Evolutionary conservation across 1,139 yeast species (phyloP).

Genomic region (Saccharomyces pastorianus): DNA sequence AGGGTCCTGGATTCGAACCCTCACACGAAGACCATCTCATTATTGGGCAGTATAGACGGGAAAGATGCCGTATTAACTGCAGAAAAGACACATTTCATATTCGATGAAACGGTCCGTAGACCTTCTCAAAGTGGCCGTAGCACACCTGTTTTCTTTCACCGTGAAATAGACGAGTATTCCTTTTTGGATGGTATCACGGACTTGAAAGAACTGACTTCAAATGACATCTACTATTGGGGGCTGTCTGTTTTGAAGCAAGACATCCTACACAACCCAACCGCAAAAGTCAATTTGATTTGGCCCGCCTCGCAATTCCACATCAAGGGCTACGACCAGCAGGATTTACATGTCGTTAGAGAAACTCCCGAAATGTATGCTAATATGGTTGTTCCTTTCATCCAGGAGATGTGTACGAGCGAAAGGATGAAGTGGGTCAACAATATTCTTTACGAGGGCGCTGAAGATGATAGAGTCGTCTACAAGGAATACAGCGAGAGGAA

Average conservation of each 20-base stretch:
- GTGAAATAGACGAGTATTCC: constrained; percentile 19
- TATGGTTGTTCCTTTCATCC: constrained; percentile 67
- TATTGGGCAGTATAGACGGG: constrained; percentile 57
- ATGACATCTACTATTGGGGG: constrained; percentile 86
- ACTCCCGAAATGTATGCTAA: constrained; percentile 66
- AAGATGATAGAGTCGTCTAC: constrained; percentile 59
- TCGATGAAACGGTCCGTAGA: constrained; percentile 23
- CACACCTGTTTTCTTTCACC: constrained; percentile 18
- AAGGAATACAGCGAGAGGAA: constrained; percentile 32
- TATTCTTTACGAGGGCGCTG: constrained; percentile 74
- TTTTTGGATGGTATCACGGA: constrained; percentile 31
- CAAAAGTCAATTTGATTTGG: constrained; percentile 70
- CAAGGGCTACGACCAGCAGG: constrained; percentile 57
- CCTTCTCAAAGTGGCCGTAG: constrained; percentile 20
- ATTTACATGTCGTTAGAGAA: constrained; percentile 55
- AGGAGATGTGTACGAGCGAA: constrained; percentile 62
- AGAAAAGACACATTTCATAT: constrained; percentile 60
- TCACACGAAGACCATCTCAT: constrained; percentile 51
- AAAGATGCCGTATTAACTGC: constrained; percentile 62
- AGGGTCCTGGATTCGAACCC: constrained; percentile 49
- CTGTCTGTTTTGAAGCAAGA: constrained; percentile 44
- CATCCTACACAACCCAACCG: constrained; percentile 44
- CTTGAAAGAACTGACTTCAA: constrained; percentile 44
- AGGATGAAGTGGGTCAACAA: constrained; percentile 86
- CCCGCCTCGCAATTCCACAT: constrained; percentile 90